Base-by-base conservation (phyloP, 805 yeast genomes). In the Saturnispora bothae region DNA sequence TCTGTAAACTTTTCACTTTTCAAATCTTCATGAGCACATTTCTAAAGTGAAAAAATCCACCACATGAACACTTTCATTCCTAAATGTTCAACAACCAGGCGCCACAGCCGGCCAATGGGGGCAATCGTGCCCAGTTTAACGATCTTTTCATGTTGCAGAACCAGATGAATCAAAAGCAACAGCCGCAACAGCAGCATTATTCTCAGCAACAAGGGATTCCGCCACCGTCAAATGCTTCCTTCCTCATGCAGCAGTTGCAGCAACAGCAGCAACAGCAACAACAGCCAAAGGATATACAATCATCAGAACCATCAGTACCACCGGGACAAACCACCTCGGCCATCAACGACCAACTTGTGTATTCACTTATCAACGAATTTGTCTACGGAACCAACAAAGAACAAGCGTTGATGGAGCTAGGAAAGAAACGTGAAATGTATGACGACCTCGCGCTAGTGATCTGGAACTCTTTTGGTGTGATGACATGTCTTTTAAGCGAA, bases 381-480 rank as follows among this genome's bases (percentile, higher is more conserved):
- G 85, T 85, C 28, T 79, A 85, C 43, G 96, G 96, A 1, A 83
- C 88, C 20, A 83, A 83, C 50, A 77, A 94, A 50, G 98, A 92
- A 52, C 84, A 89, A 52, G 97, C 98, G 3, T 66, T 89, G 38
- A 63, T 88, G 47, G 96, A 88, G 56, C 66, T 89, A 32, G 96
- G 97, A 8, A 84, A 92, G 55, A 88, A 88, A 53, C 69, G 98
- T 45, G 98, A 89, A 54, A 86, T 85, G 53, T 89, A 83, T 54
- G 96, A 86, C 42, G 97, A 89, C 56, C 68, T 89, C 42, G 97
- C 97, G 0, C 59, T 86, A 28, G 94, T 89, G 4, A 64, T 89
- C 42, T 89, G 98, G 98, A 79, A 89, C 51, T 83, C 96, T 4
- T 88, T 82, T 60, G 98, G 97, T 22, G 96, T 89, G 10, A 86